Evolutionary conservation across 2,329 filamentous ascomycete species (phyloP).

Genomic region (Fusarium liriodendri): DNA sequence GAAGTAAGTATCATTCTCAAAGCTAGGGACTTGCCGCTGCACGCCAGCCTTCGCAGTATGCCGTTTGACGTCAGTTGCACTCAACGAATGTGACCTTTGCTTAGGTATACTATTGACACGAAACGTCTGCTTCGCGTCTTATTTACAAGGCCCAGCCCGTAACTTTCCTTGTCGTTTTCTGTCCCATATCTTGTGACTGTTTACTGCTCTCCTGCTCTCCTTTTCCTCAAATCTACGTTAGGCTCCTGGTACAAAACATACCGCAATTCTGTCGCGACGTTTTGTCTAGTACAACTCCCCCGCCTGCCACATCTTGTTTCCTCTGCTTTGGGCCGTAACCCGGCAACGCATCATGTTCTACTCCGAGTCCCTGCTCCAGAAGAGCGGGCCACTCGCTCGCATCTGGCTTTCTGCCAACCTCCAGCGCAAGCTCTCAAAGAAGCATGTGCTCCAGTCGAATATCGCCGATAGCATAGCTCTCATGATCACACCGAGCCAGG

Average conservation of each 20-base stretch:
- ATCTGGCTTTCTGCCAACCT: constrained; percentile 99
- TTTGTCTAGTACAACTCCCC: neutral
- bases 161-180: neutral
- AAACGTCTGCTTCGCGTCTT: neutral
- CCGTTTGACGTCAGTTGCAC: neutral
- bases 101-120: neutral
- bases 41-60: neutral
- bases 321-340: constrained; percentile 29
- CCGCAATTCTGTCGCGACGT: neutral
- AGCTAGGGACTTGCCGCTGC: neutral
- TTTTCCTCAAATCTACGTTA: neutral
- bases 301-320: neutral
- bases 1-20: neutral
- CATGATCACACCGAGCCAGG: constrained; percentile 92
- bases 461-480: constrained; percentile 94
- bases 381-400: constrained; percentile 95
- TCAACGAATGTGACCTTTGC: neutral
- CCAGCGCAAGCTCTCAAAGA: constrained; percentile 98
- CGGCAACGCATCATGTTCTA: constrained; percentile 83
- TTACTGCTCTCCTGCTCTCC: neutral
- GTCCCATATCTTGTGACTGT: neutral
- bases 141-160: neutral
- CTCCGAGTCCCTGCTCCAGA: constrained; percentile 93
- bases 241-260: too few relatives aligned
- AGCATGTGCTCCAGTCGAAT: constrained; percentile 93